Evolutionary conservation across 1,284 basidiomycete species (phyloP).

Genomic region (Cryptococcus sp.): DNA sequence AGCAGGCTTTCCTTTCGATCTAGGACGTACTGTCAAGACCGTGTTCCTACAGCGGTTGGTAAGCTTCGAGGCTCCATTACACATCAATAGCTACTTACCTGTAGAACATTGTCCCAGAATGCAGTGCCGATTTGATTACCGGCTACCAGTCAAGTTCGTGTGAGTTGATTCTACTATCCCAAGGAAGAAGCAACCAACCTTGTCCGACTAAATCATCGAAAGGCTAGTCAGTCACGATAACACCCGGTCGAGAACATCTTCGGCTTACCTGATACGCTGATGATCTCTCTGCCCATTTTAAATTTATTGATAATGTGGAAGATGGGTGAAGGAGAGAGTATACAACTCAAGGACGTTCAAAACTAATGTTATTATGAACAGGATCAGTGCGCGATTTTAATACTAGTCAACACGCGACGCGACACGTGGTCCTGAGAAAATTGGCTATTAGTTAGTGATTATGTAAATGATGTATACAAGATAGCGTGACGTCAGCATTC

Average conservation of each 20-base stretch:
- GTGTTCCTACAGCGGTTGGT: slow-evolving; percentile 37
- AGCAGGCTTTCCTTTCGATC: slow-evolving; percentile 1
- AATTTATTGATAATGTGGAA: neutral
- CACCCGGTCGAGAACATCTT: neutral
- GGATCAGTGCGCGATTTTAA: too few species aligned
- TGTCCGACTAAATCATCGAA: slow-evolving; percentile 22
- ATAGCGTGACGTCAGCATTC: too few species aligned
- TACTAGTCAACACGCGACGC: too few species aligned
- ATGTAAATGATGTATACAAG: too few species aligned
- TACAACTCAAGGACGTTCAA: neutral
- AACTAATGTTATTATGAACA: too few species aligned
- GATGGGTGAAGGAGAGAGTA: neutral
- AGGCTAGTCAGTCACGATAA: slow-evolving; percentile 11
- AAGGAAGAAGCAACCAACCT: slow-evolving; percentile 15
- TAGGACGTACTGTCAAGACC: slow-evolving; percentile 40
- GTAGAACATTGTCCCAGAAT: slow-evolving; percentile 52
- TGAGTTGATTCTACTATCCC: neutral
- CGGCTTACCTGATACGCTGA: slow-evolving; percentile 42
- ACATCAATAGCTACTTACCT: slow-evolving; percentile 23
- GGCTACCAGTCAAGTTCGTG: slow-evolving; percentile 20
- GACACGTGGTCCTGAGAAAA: too few species aligned
- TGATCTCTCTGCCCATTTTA: slow-evolving; percentile 46
- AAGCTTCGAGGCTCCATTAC: slow-evolving; percentile 5
- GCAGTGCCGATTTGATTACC: slow-evolving; percentile 50
- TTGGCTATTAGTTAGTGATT: too few species aligned